These are phyloP conservation scores for maize (Zea mays) DNA, from an alignment of 176 grass and related monocot genomes.

Conservation along the genomic window Zm-B73-REFERENCE-NAM-5.0 NC_050099.1:138094501-138095000, in stretches of 20 bases:
- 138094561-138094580: slow-evolving; percentile 23
- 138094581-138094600: slow-evolving; percentile 34
- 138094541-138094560: background rate
- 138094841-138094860: no score
- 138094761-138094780: background rate
- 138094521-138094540: slow-evolving; percentile 31
- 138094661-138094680: no score
- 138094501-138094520: slow-evolving; percentile 19
- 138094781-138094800: background rate
- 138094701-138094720: no score
- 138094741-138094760: background rate
- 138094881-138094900: slow-evolving; percentile 2
- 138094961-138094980: no score
- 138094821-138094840: slow-evolving; percentile 19
- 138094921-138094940: no score
- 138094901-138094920: background rate
- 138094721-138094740: no score
- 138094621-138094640: no score
- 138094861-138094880: no score
- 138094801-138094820: background rate
- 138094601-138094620: background rate
- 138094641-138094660: no score
- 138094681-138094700: no score
- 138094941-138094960: no score
- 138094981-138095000: background rate